phyloP scores from a whole-genome alignment of 139 green algal species.

The Micromonas pusilla region DNA sequence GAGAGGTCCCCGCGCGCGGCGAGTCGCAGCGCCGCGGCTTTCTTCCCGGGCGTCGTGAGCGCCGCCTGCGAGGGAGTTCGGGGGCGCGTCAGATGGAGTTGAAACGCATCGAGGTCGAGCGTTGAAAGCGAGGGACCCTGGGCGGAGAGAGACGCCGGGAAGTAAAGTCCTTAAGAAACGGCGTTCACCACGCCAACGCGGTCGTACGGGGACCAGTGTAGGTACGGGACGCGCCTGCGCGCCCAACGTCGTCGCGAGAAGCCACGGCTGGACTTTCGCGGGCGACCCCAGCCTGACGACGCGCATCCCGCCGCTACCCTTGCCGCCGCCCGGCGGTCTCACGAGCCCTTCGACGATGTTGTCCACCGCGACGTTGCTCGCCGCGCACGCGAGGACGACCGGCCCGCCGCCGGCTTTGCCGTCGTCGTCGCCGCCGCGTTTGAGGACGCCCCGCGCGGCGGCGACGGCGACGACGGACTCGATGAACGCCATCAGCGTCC shows the following conservation, averaged over 20 bases:
- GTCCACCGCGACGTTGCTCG: conserved; percentile 60
- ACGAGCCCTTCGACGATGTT: conserved; percentile 50
- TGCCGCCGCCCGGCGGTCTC: not conserved
- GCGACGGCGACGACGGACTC: not conserved
- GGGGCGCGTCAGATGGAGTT: too few species aligned
- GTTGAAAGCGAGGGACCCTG: too few species aligned
- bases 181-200: too few species aligned
- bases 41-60: not conserved
- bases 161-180: too few species aligned
- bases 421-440: not conserved
- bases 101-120: too few species aligned
- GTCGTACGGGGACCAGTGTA: too few species aligned
- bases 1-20: not conserved
- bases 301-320: conserved; percentile 63
- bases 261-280: conserved; percentile 20
- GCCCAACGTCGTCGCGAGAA: not conserved
- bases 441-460: not conserved
- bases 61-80: too few species aligned
- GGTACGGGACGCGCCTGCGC: too few species aligned
- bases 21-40: not conserved
- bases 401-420: not conserved
- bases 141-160: too few species aligned
- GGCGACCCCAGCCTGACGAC: conserved; percentile 69
- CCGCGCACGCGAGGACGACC: conserved; percentile 13
- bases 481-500: conserved; percentile 30